Conservation (phyloP, 176 grass and related monocot species). For the Olyra latifolia region DNA sequence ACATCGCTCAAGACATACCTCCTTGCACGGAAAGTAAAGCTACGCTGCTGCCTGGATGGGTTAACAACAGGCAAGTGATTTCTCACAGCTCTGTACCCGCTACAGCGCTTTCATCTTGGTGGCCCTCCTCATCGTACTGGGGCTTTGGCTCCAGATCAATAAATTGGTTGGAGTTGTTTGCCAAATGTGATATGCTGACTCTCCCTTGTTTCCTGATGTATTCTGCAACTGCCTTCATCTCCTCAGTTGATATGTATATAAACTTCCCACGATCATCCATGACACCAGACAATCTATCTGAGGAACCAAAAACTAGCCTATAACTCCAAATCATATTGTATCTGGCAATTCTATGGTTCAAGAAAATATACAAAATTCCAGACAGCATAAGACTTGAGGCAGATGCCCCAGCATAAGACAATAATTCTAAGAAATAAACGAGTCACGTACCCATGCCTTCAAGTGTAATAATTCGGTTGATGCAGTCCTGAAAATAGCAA, state of each 20-base stretch:
- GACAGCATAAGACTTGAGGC: background rate
- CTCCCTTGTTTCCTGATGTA: conserved; percentile 89
- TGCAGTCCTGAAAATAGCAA: conserved; percentile 67
- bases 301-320: background rate
- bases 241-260: conserved; percentile 85
- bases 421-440: background rate
- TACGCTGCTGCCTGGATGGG: background rate
- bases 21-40: background rate
- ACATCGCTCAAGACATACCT: background rate
- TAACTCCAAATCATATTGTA: background rate
- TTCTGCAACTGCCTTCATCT: conserved; percentile 91
- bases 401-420: background rate
- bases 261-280: conserved; percentile 99
- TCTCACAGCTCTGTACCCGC: conserved; percentile 11
- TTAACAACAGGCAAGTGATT: background rate
- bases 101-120: conserved; percentile 15
- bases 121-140: conserved; percentile 33
- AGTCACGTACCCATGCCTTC: conserved; percentile 75
- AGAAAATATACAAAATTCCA: background rate
- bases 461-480: conserved; percentile 76
- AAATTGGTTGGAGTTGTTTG: conserved; percentile 82
- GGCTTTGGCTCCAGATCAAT: conserved; percentile 85
- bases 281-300: conserved; percentile 92
- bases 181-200: conserved; percentile 86
- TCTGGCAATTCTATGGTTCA: background rate